A percentile compares a stretch with the other conserved stretches of the same genome.
phyloP scores from a whole-genome alignment of 2,329 filamentous ascomycete genomes.

The Paecilomyces dactylethromorphus region DNA sequence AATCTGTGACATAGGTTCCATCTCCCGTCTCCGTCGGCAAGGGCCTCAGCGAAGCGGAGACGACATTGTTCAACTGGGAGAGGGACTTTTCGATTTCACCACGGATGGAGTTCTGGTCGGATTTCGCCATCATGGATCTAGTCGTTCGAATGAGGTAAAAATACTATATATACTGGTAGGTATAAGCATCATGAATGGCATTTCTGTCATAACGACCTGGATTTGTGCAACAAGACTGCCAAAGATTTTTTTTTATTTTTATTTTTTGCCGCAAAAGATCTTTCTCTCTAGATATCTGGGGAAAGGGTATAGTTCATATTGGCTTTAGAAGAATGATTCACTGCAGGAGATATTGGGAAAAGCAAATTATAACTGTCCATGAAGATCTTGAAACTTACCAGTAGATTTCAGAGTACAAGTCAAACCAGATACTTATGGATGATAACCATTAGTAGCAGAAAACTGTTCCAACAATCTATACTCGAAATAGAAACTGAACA shows the following conservation, averaged over 20 bases:
- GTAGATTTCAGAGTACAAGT: not conserved
- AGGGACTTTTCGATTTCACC: slow-evolving; percentile 30
- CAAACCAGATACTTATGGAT: not conserved
- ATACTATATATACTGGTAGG: not conserved
- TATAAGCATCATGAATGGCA: not conserved
- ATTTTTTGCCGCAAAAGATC: not conserved
- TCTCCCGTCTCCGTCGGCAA: slow-evolving; percentile 36
- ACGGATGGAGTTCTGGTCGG: slow-evolving; percentile 12
- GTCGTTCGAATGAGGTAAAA: not conserved
- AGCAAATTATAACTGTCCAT: not conserved
- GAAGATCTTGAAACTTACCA: not conserved
- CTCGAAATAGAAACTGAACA: not conserved
- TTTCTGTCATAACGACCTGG: not conserved
- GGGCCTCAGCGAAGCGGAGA: slow-evolving; percentile 36
- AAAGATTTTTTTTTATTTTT: not conserved
- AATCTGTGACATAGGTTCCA: slow-evolving; percentile 31
- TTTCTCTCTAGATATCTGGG: not conserved
- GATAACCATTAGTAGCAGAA: not conserved
- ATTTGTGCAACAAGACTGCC: not conserved
- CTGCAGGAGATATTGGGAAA: not conserved
- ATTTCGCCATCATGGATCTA: slow-evolving; percentile 13
- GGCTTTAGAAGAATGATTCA: not conserved
- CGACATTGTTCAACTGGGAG: slow-evolving; percentile 30
- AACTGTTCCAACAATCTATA: not conserved
- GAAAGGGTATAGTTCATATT: not conserved